Evolutionary conservation across 2,329 filamentous ascomycete species (phyloP).

Genomic region (Microthyrium microscopicum): DNA sequence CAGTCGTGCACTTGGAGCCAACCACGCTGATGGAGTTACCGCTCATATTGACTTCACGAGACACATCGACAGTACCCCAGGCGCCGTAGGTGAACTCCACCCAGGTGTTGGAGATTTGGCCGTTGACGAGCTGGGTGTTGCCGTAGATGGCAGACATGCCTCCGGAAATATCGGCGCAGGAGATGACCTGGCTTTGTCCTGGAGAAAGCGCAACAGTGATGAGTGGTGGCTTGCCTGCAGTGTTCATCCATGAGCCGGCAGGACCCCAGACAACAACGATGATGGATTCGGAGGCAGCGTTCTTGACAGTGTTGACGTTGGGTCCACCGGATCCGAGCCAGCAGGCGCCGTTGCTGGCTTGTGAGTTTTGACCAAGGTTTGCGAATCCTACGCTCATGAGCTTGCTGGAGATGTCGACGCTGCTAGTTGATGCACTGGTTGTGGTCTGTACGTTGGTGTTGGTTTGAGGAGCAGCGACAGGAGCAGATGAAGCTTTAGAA

Average conservation of each 20-base stretch:
- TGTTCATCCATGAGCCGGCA: conserved; percentile 20
- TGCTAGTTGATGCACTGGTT: neutral
- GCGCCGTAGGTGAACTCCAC: conserved; percentile 26
- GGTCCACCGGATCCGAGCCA: conserved; percentile 20
- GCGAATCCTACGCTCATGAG: too few relatives aligned
- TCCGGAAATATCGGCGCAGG: conserved; percentile 21
- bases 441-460: neutral
- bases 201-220: conserved; percentile 24
- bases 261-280: conserved; percentile 22
- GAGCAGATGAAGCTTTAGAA: too few relatives aligned
- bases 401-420: neutral
- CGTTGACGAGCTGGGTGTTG: conserved; percentile 19
- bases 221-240: conserved; percentile 13
- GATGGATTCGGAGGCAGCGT: conserved; percentile 16
- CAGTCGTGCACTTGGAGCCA: conserved; percentile 23
- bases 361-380: conserved; percentile 10
- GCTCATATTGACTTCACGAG: conserved; percentile 28
- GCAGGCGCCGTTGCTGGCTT: conserved; percentile 16
- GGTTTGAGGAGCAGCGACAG: neutral
- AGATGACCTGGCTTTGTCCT: conserved; percentile 21
- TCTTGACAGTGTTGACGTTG: conserved; percentile 21
- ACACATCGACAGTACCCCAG: conserved; percentile 26
- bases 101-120: conserved; percentile 28
- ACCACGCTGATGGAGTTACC: conserved; percentile 24
- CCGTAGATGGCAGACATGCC: conserved; percentile 24